phyloP scores from a whole-genome alignment of 2,329 filamentous ascomycete genomes.

The Neospermospora avenae region DNA sequence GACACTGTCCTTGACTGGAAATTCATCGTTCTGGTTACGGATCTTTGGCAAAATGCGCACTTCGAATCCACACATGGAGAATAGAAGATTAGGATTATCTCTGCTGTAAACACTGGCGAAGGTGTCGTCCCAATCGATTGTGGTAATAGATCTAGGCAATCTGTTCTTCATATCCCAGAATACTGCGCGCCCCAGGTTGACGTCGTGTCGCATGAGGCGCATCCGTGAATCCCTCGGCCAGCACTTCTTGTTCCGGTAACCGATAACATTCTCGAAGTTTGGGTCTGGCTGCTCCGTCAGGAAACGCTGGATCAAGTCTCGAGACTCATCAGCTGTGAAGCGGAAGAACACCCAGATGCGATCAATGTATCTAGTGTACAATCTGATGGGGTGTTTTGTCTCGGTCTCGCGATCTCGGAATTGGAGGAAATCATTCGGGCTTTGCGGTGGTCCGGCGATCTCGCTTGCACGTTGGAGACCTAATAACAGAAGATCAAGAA shows the following conservation, averaged over 20 bases:
- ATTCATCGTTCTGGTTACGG: slow-evolving; percentile 92
- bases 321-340: slow-evolving; percentile 89
- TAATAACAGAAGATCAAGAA: slow-evolving; percentile 87
- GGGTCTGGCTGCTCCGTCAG: slow-evolving; percentile 97
- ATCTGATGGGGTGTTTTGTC: slow-evolving; percentile 86
- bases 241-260: slow-evolving; percentile 99
- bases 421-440: slow-evolving; percentile 95
- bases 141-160: slow-evolving; percentile 88
- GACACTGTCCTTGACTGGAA: slow-evolving; percentile 95
- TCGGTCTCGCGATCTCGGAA: slow-evolving; percentile 93
- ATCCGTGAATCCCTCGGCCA: slow-evolving; percentile 98
- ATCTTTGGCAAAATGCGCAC: slow-evolving; percentile 95
- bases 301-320: slow-evolving; percentile 95
- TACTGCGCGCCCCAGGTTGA: slow-evolving; percentile 93
- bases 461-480: slow-evolving; percentile 96
- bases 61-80: slow-evolving; percentile 98
- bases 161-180: slow-evolving; percentile 99
- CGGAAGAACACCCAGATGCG: slow-evolving; percentile 98
- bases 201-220: slow-evolving; percentile 97
- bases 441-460: slow-evolving; percentile 89
- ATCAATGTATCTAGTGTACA: slow-evolving; percentile 98
- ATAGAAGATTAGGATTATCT: slow-evolving; percentile 94
- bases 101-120: slow-evolving; percentile 97
- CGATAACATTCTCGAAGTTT: slow-evolving; percentile 98
- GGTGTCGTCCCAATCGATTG: slow-evolving; percentile 98